A percentile compares a stretch with the other conserved stretches of the same genome.
Evolutionary conservation across 305 asterid genomes (phyloP).

Genomic region (Fraxinus platypoda): DNA sequence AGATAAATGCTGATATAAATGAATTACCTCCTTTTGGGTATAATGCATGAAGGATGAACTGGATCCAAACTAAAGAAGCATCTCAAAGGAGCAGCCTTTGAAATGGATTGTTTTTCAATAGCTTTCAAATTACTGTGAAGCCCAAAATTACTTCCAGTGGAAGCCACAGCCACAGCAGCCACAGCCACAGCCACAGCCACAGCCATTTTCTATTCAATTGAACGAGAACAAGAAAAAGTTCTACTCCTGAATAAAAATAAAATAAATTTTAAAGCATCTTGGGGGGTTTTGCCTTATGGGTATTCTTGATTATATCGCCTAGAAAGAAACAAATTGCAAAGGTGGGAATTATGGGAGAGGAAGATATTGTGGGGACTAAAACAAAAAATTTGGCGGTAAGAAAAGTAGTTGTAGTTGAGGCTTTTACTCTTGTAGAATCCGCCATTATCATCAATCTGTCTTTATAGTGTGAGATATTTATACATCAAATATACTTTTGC

Average conservation of each 20-base stretch:
- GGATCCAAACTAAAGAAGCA: conserved; percentile 55
- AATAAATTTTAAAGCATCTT: conserved; percentile 1
- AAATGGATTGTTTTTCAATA: conserved; percentile 49
- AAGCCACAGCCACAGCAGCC: conserved; percentile 76
- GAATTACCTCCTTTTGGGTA: conserved; percentile 57
- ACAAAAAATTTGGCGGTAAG: conserved; percentile 23
- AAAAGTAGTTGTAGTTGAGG: conserved; percentile 20
- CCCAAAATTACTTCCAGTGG: conserved; percentile 52
- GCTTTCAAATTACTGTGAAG: conserved; percentile 43
- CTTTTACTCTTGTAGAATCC: conserved; percentile 49
- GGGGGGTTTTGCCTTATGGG: conserved; percentile 1
- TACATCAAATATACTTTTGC: neutral
- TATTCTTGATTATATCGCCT: conserved; percentile 17
- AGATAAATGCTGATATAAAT: neutral
- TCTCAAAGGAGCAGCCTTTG: conserved; percentile 41
- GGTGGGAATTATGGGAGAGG: conserved; percentile 10
- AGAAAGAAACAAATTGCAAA: conserved; percentile 19
- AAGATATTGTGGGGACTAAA: conserved; percentile 28
- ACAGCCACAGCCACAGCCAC: conserved; percentile 59
- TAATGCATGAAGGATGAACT: conserved; percentile 45
- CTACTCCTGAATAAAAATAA: conserved; percentile 10
- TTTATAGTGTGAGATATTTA: conserved; percentile 21
- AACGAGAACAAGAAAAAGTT: neutral
- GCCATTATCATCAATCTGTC: conserved; percentile 55
- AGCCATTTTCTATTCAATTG: conserved; percentile 13